phyloP scores from a whole-genome alignment of 441 rosid species.

The Lepidium campestre region DNA sequence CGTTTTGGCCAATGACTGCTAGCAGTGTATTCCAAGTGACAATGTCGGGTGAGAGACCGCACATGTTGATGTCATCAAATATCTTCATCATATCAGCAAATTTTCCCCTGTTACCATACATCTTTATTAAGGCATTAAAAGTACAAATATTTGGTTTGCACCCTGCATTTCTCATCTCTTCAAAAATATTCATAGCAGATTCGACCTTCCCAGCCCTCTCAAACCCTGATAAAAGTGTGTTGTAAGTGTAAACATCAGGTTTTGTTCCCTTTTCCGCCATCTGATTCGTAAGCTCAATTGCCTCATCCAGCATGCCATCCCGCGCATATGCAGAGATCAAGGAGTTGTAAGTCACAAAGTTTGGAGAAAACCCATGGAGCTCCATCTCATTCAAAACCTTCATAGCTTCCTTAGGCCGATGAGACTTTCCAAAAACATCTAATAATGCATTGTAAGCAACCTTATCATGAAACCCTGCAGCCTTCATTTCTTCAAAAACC shows the following conservation, averaged over 20 bases:
- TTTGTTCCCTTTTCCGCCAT: slow-evolving; percentile 59
- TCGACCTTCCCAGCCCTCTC: slow-evolving; percentile 85
- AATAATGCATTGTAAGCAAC: slow-evolving; percentile 75
- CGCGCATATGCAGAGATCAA: slow-evolving; percentile 81
- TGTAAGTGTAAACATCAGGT: slow-evolving; percentile 91
- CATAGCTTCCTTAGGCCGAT: slow-evolving; percentile 77
- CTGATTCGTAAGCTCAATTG: slow-evolving; percentile 66
- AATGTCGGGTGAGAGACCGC: slow-evolving; percentile 68
- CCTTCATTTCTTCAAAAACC: slow-evolving; percentile 70
- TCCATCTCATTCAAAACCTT: slow-evolving; percentile 81
- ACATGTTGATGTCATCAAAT: slow-evolving; percentile 71
- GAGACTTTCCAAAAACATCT: slow-evolving; percentile 89
- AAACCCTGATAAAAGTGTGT: slow-evolving; percentile 86
- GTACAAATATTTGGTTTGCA: slow-evolving; percentile 91
- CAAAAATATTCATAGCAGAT: slow-evolving; percentile 59
- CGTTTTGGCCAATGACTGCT: slow-evolving; percentile 86
- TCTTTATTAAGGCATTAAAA: slow-evolving; percentile 89
- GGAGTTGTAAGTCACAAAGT: slow-evolving; percentile 75
- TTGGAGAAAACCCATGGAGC: slow-evolving; percentile 53
- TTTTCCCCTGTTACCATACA: slow-evolving; percentile 83
- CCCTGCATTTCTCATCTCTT: slow-evolving; percentile 71
- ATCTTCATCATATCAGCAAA: slow-evolving; percentile 88
- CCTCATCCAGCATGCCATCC: slow-evolving; percentile 70
- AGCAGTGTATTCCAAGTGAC: slow-evolving; percentile 93
- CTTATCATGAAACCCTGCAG: slow-evolving; percentile 69